Conservation (phyloP, 495 filamentous ascomycete species). For the Daldinia concentrica region DNA sequence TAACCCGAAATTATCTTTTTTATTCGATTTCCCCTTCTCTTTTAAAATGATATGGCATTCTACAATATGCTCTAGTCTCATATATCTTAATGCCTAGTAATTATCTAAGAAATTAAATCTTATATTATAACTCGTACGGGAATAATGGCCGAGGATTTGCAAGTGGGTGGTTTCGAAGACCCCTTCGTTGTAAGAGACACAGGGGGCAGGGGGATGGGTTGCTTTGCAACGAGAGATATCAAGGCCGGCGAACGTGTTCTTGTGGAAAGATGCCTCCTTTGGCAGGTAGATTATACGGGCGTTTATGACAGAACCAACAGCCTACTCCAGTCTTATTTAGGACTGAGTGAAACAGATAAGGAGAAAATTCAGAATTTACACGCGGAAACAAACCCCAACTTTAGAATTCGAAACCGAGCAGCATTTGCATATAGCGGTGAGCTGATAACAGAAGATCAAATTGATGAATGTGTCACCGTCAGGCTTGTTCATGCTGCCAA, state of each 20-base stretch:
- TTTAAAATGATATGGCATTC: background rate
- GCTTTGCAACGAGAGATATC: constrained; percentile 28
- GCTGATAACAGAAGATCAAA: background rate
- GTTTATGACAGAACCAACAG: background rate
- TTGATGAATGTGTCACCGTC: background rate
- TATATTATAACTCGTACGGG: background rate
- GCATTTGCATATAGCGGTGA: background rate
- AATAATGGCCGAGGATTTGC: background rate
- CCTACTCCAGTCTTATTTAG: background rate
- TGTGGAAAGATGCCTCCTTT: background rate
- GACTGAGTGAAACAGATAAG: background rate
- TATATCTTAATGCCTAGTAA: background rate
- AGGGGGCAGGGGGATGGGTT: constrained; percentile 7
- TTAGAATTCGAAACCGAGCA: background rate
- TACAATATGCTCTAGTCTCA: background rate
- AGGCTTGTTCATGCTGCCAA: background rate
- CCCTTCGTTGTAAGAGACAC: background rate
- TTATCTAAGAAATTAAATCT: background rate
- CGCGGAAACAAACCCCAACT: background rate
- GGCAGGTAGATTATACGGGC: background rate
- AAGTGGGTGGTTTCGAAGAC: background rate
- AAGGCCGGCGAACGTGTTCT: constrained; percentile 20
- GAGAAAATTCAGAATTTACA: background rate
- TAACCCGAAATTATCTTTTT: background rate
- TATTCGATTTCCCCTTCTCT: background rate